Evolutionary conservation across 768 basidiomycete species (phyloP).

Genomic region (Kwoniella bestiolae): DNA sequence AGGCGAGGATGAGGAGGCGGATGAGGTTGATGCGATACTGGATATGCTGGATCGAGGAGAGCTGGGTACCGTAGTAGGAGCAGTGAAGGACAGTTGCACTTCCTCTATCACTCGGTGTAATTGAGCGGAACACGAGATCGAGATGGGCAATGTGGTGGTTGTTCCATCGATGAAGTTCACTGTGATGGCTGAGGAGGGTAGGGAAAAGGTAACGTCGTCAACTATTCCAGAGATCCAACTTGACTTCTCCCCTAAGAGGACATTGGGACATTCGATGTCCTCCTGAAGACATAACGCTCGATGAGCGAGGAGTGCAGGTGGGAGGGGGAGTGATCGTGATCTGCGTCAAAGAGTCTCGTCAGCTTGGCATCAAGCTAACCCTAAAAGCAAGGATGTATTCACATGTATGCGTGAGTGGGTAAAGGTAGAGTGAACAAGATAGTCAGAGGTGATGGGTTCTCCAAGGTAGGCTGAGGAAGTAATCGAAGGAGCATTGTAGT

Average conservation of each 20-base stretch:
- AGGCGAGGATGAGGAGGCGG: slow-evolving; percentile 22
- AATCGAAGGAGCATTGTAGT: slow-evolving; percentile 57
- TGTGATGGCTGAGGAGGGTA: slow-evolving; percentile 37
- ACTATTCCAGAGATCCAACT: slow-evolving; percentile 57
- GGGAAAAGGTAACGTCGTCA: slow-evolving; percentile 57
- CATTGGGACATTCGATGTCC: slow-evolving; percentile 54
- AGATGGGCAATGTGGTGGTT: slow-evolving; percentile 39
- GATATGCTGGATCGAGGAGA: slow-evolving; percentile 25
- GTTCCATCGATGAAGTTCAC: slow-evolving; percentile 53
- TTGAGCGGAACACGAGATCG: slow-evolving; percentile 24
- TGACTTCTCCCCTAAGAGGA: slow-evolving; percentile 56
- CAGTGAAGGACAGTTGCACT: slow-evolving; percentile 51
- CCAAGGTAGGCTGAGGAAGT: slow-evolving; percentile 47
- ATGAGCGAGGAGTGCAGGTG: slow-evolving; percentile 54
- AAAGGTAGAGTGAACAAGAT: slow-evolving; percentile 58
- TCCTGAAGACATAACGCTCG: slow-evolving; percentile 49
- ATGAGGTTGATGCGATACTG: slow-evolving; percentile 24
- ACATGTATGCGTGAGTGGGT: slow-evolving; percentile 53
- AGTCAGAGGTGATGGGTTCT: slow-evolving; percentile 54
- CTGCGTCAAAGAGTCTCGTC: slow-evolving; percentile 15
- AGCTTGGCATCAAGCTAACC: not conserved
- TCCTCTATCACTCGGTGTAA: slow-evolving; percentile 47
- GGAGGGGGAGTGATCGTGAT: slow-evolving; percentile 51
- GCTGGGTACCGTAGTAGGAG: slow-evolving; percentile 25
- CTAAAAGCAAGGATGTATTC: slow-evolving; percentile 10